Base-by-base conservation (phyloP, 1,139 yeast genomes). In the Geotrichum siamense region DNA sequence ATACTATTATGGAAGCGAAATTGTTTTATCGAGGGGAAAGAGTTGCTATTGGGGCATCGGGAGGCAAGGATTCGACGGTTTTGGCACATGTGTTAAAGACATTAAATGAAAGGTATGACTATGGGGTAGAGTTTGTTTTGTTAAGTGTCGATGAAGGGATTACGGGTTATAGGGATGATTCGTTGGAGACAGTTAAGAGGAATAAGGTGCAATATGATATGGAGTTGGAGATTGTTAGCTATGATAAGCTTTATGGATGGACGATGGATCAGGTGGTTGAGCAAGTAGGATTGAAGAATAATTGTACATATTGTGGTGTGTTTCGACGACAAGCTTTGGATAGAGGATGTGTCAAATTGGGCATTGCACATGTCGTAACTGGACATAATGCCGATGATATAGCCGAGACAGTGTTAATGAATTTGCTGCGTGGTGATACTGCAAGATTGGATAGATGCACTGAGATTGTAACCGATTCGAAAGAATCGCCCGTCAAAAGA, bases 361-460 rank as follows among this genome's bases (percentile, higher is more conserved):
- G 81, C 0, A 87, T 93, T 39, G 71, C 74, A 50, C 99, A 93
- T 63, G 93, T 93, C 30, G 94, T 93, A 1, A 93, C 99, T 0
- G 99, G 99, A 2, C 99, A 93, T 64, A 93, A 93, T 62, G 99
- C 99, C 0, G 99, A 93, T 61, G 99, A 93, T 64, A 83, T 93
- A 84, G 99, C 99, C 0, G 99, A 93, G 60, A 93, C 99, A 0
- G 95, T 93, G 2, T 65, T 93, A 48, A 89, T 93, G 97, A 93
- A 93, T 62, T 65, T 91, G 36, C 67, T 93, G 23, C 73, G 99
- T 54, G 99, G 99, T n/a, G 99, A 93, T 59, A 82, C 87, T 5
- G 94, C 95, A 20, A 72, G 99, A 51, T 68, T 93, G 46, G 97
- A 86, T 57, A 79, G 82, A 51, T 86, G 96, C n/a, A 85, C 95